Evolutionary conservation across 148 eudicot species (phyloP), one percentile per base, ranked within the genome.

Genomic region (Persicaria maculosa): DNA sequence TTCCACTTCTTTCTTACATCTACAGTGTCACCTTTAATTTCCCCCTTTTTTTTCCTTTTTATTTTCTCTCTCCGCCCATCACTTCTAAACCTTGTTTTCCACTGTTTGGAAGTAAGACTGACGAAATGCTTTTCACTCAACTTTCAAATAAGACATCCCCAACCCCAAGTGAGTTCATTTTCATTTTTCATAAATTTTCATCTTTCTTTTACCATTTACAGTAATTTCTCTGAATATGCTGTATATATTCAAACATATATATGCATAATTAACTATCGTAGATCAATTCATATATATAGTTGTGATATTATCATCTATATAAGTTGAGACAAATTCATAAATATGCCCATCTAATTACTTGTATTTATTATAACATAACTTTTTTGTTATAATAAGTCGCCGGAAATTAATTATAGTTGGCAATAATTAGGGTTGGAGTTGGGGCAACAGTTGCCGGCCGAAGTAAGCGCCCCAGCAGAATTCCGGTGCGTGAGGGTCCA

Each of bases 401-500:
- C 9, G 31, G 8, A 57, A 57, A n/a, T 57, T 57, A 17, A 57
- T 19, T 17, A 7, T 17, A n/a, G 62, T 31, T 31, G 40, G 2
- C 40, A 31, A 31, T 31, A 6, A 50, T 71, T 83, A 90, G 88
- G 97, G 87, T 82, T 93, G 78, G 90, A 89, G 74, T 74, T 88
- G 79, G 86, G 88, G 15, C 80, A 85, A 20, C 79, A 84, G 50
- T 90, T 95, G 36, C 98, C 97, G 55, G 76, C 96, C 0, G 97
- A 92, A 71, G 80, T 95, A 76, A 95, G 74, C 72, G 84, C 96
- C 0, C 80, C 87, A 69, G 97, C 98, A 0, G 80, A 87, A 12
- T 92, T 95, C 75, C 87, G 96, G 6, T 95, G 98, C 68, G 97
- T 95, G 16, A 79, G 81, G 50, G 97, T 95, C 67, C 89, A 89